Base-by-base conservation (phyloP, 1,284 basidiomycete species). In the Quambalaria eucalypti region DNA sequence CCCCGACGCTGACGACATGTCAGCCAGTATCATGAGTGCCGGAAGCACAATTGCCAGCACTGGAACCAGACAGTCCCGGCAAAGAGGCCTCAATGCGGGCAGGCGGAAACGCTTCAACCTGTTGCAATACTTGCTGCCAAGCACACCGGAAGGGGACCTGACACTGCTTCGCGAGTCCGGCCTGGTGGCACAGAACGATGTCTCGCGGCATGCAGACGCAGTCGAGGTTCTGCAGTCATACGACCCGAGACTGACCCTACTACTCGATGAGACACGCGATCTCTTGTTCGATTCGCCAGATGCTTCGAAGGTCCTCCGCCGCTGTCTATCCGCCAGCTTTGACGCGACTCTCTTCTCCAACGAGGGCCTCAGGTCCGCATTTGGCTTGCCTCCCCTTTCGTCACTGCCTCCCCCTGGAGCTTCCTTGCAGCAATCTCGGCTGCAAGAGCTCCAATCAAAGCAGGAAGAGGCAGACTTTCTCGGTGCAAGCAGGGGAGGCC, bases 191-290 rank as follows among this genome's bases (percentile, higher is more conserved):
- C 19, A 21, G 16, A 12, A 39, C 36, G 16, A 39, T 14, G 36
- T 14, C 36, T 3, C 16, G 36, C 21, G 39, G 7, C 16, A 42
- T 7, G 8, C 7, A n/a, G 8, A 42, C 16, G 7, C 12, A 16
- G 39, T 7, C 42, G 21, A 5, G 25, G 42, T 12, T 5, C 42
- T 46, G 14, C 12, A 46, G 25, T 14, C 16, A 21, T 4, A 25
- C 26, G 82, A 84, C 51, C 76, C 82, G 0, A 77, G 78, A 6
- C 87, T 93, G 71, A 77, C 80, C 2, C 66, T 77, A 0, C 81
- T 92, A 14, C 78, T 91, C 12, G 78, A 80, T 25, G 86, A 90
- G 74, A 88, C 87, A 0, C 81, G 82, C 40, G 75, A 76, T 4
- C 80, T 85, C 46, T 77, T 90, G 36, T n/a, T n/a, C n/a, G 77